Percentiles rank a stretch among this genome's conserved stretches.
These are phyloP conservation scores for Thielaviopsis musarum DNA, from an alignment of 2,329 filamentous ascomycete genomes.

Conservation along the genomic window DNA sequence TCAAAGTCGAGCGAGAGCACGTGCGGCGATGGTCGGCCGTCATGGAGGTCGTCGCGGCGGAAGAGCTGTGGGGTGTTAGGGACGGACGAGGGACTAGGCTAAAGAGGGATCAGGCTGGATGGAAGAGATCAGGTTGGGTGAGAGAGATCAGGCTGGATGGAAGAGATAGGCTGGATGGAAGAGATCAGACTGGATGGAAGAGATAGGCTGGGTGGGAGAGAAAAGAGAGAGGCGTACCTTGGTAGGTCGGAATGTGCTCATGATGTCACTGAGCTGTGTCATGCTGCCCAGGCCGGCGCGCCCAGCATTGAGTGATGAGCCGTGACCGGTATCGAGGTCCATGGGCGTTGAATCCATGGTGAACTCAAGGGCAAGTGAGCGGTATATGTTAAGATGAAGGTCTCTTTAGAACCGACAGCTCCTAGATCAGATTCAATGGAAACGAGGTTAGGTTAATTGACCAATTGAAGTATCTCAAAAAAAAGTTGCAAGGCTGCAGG, in stretches of 20 bases:
- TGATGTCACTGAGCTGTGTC: conserved; percentile 60
- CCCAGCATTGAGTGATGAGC: conserved; percentile 32
- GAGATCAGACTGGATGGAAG: too few species aligned
- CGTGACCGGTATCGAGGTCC: conserved; percentile 34
- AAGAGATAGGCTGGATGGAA: too few species aligned
- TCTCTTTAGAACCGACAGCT: too few species aligned
- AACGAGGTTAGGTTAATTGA: too few species aligned
- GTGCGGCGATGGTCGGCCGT: conserved; percentile 36
- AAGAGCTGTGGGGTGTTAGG: conserved; percentile 32
- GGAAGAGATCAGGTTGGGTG: too few species aligned
- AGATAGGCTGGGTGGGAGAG: not conserved
- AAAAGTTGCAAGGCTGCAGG: too few species aligned
- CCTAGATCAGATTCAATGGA: too few species aligned
- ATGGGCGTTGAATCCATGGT: conserved; percentile 37
- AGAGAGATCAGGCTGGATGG: too few species aligned
- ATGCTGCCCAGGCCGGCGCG: conserved; percentile 31
- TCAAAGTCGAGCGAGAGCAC: conserved; percentile 93
- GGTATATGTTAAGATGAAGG: too few species aligned
- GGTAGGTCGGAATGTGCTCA: conserved; percentile 60
- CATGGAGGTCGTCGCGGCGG: conserved; percentile 37
- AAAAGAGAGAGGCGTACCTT: conserved; percentile 37
- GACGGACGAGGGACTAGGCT: too few species aligned
- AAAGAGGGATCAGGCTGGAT: too few species aligned
- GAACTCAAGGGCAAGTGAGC: not conserved
- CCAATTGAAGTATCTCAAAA: too few species aligned